Base-by-base conservation (phyloP, 805 yeast species). In the Aciculoconidium aculeatum region DNA sequence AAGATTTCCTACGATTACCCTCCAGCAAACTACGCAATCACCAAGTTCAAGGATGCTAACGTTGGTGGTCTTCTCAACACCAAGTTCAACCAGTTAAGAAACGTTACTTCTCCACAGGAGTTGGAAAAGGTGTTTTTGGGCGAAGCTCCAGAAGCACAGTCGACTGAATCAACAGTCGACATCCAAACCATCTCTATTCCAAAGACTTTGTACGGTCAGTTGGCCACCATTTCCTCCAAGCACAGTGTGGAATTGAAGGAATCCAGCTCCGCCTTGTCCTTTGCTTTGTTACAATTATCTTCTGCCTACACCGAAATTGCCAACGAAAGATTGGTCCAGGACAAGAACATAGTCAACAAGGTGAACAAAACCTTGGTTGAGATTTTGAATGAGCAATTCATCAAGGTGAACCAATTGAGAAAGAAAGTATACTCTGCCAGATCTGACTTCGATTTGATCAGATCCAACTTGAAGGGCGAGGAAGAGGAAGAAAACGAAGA, bases 1-100 rank as follows among this genome's bases (percentile, higher is more conserved):
- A 74, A 80, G 37, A 81, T 80, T 42, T 72, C 82, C 27, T 83
- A 83, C 51, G 94, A 83, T 51, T 82, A 80, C 45, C 94, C 94
- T 15, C 90, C 92, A 31, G 69, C 65, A 5, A 63, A 60, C 53
- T 51, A 57, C 15, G 59, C 69, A 4, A 38, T 64, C 28, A 44
- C 43, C 44, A 80, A 80, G 51, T 55, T 82, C 39, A 69, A 70
- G 37, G 90, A 83, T 42, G 74, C 82, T 25, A 63, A 80, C 42
- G 75, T 80, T 47, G 74, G 80, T 20, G 71, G 73, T 42, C 56
- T 75, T 4, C 51, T 78, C 26, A 64, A 67, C 23, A 72, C 60
- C 45, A 77, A 75, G 50, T 70, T 77, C 39, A 63, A 62, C 29
- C 79, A 76, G 30, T 66, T 78, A 44, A 72, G 76, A 36, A 72